Conservation (phyloP, 805 yeast species). For the Metschnikowia baotianmanensis region DNA sequence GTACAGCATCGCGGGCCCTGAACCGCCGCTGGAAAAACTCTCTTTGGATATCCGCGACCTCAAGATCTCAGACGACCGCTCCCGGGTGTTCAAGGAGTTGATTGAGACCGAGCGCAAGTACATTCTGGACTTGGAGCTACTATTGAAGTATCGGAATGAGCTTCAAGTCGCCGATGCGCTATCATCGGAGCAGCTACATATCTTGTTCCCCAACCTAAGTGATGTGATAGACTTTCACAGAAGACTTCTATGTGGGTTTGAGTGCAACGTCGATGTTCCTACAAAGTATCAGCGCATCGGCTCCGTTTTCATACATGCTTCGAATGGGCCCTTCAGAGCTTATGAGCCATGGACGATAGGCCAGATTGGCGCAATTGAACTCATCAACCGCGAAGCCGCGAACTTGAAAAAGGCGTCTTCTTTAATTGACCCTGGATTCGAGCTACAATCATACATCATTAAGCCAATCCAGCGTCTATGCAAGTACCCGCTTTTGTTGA, state of each 20-base stretch:
- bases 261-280: constrained; percentile 78
- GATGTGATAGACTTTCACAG: constrained; percentile 91
- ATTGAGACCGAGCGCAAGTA: constrained; percentile 89
- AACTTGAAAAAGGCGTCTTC: constrained; percentile 53
- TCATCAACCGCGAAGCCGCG: constrained; percentile 61
- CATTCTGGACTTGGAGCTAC: constrained; percentile 83
- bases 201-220: constrained; percentile 78
- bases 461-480: constrained; percentile 97
- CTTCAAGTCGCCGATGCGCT: constrained; percentile 63
- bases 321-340: constrained; percentile 72
- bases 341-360: constrained; percentile 95
- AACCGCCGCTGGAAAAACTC: constrained; percentile 8
- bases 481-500: constrained; percentile 83
- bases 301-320: constrained; percentile 80
- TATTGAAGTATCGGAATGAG: constrained; percentile 66
- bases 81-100: constrained; percentile 80
- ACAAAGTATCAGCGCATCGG: constrained; percentile 81
- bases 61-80: constrained; percentile 52
- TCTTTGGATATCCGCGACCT: constrained; percentile 22
- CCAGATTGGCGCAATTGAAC: constrained; percentile 81
- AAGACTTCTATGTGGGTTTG: constrained; percentile 81
- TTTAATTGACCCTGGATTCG: constrained; percentile 80
- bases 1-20: constrained; percentile 3
- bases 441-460: constrained; percentile 81
- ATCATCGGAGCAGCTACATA: constrained; percentile 75